A percentile compares a stretch with the other conserved stretches of the same genome.
Conservation (phyloP, 257 asterid species). For the Solanum acaule region DNA sequence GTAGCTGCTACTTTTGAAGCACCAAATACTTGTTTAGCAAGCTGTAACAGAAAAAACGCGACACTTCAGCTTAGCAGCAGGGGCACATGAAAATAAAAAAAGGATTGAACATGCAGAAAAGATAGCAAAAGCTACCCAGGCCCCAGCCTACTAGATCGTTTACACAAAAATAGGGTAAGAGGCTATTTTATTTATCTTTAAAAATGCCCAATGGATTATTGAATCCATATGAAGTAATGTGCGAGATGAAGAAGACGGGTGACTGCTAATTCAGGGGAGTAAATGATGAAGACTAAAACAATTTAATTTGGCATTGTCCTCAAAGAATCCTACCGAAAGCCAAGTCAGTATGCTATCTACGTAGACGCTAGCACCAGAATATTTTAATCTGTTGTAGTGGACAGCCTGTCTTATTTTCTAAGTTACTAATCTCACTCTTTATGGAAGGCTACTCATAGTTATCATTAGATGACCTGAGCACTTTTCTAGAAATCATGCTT, state of each 20-base stretch:
- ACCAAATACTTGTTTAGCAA: slow-evolving; percentile 82
- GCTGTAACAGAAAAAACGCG: slow-evolving; percentile 20
- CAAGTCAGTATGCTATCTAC: neutral
- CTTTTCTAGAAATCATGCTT: neutral
- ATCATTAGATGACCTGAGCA: neutral
- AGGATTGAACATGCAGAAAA: neutral
- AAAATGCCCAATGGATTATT: neutral
- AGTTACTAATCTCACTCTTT: neutral
- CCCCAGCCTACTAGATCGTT: neutral
- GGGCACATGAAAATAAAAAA: neutral
- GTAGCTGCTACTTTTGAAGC: slow-evolving; percentile 89
- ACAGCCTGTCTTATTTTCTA: neutral
- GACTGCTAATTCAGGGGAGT: neutral
- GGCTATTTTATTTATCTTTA: neutral
- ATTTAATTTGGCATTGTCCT: neutral
- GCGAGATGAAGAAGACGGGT: neutral
- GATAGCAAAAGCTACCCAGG: neutral
- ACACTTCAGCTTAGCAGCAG: neutral
- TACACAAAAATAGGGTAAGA: neutral
- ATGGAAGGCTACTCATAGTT: neutral
- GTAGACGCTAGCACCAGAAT: neutral
- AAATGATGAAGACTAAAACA: neutral
- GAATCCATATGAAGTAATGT: neutral
- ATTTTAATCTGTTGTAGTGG: neutral
- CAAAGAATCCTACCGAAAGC: neutral